These are phyloP conservation scores for Claviceps sp. DNA, from an alignment of 2,329 filamentous ascomycete species.

Conservation along the genomic window DNA sequence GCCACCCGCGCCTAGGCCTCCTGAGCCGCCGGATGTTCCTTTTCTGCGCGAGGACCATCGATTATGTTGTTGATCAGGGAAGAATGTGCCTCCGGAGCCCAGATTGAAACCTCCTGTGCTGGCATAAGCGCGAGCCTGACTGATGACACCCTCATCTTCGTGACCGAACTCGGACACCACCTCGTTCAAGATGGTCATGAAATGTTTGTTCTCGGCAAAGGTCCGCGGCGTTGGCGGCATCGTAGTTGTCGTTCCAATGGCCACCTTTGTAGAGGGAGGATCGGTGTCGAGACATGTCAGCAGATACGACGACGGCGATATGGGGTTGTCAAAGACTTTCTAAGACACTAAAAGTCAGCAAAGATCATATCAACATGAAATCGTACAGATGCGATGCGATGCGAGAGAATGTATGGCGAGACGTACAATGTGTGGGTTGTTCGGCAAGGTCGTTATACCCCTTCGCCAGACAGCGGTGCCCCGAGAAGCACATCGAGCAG, in stretches of 20 bases:
- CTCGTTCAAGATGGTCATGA: constrained; percentile 44
- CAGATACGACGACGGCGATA: constrained; percentile 33
- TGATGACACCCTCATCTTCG: constrained; percentile 39
- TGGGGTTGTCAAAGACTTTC: constrained; percentile 43
- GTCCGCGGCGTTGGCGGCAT: constrained; percentile 48
- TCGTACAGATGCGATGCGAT: background rate
- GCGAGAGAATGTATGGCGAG: background rate
- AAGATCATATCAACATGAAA: background rate
- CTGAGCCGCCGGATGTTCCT: constrained; percentile 26
- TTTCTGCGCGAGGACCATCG: constrained; percentile 20
- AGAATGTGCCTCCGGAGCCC: constrained; percentile 38
- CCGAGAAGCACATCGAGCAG: constrained; percentile 14
- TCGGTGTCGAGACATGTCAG: constrained; percentile 46
- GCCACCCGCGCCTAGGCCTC: constrained; percentile 36
- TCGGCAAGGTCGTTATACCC: constrained; percentile 31
- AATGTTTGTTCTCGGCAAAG: constrained; percentile 45
- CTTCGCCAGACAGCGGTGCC: constrained; percentile 14
- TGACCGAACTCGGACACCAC: constrained; percentile 42
- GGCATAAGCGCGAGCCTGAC: constrained; percentile 47
- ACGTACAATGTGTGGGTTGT: constrained; percentile 40
- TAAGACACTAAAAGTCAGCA: constrained; percentile 18
- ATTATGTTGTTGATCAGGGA: constrained; percentile 26
- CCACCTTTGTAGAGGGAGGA: constrained; percentile 38
- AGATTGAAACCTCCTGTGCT: constrained; percentile 41
- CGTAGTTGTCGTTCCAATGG: constrained; percentile 44